Percentiles rank a stretch among this genome's conserved stretches.
Evolutionary conservation across 176 grass and related monocot genomes (phyloP).

Genomic region (Hyparrhenia diplandra): DNA sequence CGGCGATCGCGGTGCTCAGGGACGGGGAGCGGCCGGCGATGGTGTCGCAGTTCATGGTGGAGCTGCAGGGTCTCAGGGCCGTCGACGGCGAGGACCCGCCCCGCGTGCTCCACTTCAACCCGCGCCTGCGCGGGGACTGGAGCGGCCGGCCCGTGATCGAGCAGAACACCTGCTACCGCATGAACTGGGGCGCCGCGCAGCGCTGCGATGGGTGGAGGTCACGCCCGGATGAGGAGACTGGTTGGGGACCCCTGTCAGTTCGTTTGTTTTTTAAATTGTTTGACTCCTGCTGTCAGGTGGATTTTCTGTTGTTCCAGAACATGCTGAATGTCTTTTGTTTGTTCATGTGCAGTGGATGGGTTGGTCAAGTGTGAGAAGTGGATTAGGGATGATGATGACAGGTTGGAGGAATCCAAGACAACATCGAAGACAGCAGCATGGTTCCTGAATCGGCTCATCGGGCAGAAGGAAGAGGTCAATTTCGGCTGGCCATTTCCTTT

Average conservation of each 20-base stretch:
- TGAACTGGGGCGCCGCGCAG: constrained; percentile 63
- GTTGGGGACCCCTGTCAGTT: constrained; percentile 30
- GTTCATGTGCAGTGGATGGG: constrained; percentile 64
- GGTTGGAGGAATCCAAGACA: constrained; percentile 19
- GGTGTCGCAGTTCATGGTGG: constrained; percentile 74
- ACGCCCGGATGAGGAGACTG: constrained; percentile 50
- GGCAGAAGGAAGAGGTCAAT: constrained; percentile 42
- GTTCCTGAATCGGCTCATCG: constrained; percentile 70
- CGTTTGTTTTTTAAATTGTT: background rate
- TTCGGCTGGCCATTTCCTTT: constrained; percentile 75
- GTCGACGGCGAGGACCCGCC: constrained; percentile 76
- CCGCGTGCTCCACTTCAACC: constrained; percentile 73
- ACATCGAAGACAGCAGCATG: background rate
- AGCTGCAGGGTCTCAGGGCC: constrained; percentile 61
- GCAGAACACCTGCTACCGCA: constrained; percentile 78
- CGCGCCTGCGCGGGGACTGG: constrained; percentile 69
- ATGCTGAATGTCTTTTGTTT: background rate
- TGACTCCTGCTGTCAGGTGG: constrained; percentile 6
- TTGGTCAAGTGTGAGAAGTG: constrained; percentile 73
- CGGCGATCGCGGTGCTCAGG: constrained; percentile 43
- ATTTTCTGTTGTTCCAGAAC: background rate
- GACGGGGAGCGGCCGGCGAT: constrained; percentile 39
- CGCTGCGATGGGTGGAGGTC: constrained; percentile 60
- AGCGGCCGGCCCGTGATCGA: constrained; percentile 57
- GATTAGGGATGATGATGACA: constrained; percentile 42